A percentile compares a stretch with the other conserved stretches of the same genome.
Evolutionary conservation across 2,329 filamentous ascomycete genomes (phyloP).

Genomic region (Fusarium papillatum): DNA sequence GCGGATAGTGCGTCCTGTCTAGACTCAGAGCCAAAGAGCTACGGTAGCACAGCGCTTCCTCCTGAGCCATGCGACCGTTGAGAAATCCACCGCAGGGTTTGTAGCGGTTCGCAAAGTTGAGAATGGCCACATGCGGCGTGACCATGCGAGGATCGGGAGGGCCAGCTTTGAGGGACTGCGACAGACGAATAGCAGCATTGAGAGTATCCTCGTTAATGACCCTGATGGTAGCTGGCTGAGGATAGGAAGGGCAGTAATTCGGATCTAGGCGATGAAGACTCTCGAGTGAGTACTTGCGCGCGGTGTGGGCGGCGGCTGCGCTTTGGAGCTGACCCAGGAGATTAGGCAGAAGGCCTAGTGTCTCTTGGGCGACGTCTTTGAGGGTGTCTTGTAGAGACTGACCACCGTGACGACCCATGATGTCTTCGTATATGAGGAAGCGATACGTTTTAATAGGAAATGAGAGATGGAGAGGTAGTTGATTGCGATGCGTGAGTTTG

Average conservation of each 20-base stretch:
- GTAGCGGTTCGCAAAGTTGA: constrained; percentile 24
- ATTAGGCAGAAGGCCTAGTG: constrained; percentile 2
- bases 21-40: constrained; percentile 17
- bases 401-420: not conserved
- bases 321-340: constrained; percentile 1
- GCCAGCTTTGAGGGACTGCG: not conserved
- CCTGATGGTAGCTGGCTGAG: constrained; percentile 6
- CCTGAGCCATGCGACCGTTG: constrained; percentile 17
- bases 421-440: not conserved
- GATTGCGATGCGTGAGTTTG: not conserved
- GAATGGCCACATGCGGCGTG: not conserved
- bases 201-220: constrained; percentile 22
- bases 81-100: constrained; percentile 19
- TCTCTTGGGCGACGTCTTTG: constrained; percentile 11
- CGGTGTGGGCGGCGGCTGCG: not conserved
- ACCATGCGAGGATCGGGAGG: not conserved
- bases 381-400: constrained; percentile 6
- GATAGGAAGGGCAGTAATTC: constrained; percentile 6
- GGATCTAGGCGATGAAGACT: constrained; percentile 10
- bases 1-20: not conserved
- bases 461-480: not conserved
- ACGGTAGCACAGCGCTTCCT: constrained; percentile 22
- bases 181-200: constrained; percentile 10
- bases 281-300: constrained; percentile 1
- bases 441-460: not conserved